A percentile compares a stretch with the other conserved stretches of the same genome.
phyloP scores from a whole-genome alignment of 192 early-diverging fungal species.

The Coemansia erecta region DNA sequence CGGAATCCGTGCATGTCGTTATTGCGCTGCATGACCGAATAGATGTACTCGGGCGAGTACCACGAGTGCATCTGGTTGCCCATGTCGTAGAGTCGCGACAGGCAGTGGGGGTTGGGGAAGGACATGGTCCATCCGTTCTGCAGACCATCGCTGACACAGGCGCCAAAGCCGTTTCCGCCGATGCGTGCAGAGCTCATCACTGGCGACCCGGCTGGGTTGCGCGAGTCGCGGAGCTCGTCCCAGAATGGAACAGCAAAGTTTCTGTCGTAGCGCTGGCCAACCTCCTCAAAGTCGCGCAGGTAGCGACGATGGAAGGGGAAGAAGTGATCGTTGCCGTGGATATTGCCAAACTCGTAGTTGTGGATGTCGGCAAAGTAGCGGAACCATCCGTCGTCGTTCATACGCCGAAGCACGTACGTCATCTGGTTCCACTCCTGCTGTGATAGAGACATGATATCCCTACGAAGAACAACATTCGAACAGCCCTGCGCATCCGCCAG shows the following conservation, averaged over 20 bases:
- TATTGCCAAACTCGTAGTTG: constrained; percentile 44
- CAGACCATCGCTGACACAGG: constrained; percentile 44
- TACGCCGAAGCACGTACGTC: constrained; percentile 28
- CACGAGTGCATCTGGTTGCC: constrained; percentile 40
- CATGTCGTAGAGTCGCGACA: constrained; percentile 30
- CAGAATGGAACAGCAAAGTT: constrained; percentile 57
- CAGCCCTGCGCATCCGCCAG: constrained; percentile 37
- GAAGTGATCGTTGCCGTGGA: constrained; percentile 55
- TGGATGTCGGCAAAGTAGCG: constrained; percentile 41
- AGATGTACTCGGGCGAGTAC: constrained; percentile 52
- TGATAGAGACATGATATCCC: constrained; percentile 41
- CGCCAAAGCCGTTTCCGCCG: constrained; percentile 46
- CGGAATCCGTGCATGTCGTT: constrained; percentile 48
- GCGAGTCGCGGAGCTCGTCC: constrained; percentile 59
- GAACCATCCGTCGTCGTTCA: constrained; percentile 51
- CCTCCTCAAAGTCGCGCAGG: constrained; percentile 54
- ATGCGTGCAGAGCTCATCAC: constrained; percentile 33
- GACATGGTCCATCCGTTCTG: constrained; percentile 37
- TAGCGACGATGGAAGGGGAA: constrained; percentile 59
- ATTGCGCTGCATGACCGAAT: constrained; percentile 43
- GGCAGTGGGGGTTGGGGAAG: constrained; percentile 45
- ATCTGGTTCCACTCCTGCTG: constrained; percentile 40
- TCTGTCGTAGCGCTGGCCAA: constrained; percentile 48
- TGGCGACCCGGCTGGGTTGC: constrained; percentile 40
- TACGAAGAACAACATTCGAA: constrained; percentile 20